Conservation (phyloP, 2,329 filamentous ascomycete genomes). For the Bimuria novae-zelandiae region DNA sequence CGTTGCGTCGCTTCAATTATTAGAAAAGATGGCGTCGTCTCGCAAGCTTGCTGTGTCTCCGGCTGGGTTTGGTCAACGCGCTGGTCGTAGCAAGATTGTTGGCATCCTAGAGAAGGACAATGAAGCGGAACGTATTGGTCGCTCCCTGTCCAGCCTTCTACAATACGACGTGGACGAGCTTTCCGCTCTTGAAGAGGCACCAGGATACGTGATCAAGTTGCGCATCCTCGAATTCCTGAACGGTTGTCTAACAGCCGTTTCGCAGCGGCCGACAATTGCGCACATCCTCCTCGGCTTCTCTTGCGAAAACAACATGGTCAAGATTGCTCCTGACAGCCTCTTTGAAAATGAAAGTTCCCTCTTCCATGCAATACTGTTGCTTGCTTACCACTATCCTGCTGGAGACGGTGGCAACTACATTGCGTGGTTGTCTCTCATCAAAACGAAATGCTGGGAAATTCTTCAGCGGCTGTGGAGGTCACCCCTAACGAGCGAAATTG, state of each 20-base stretch:
- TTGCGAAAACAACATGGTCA: slow-evolving; percentile 72
- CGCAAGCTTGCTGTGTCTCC: slow-evolving; percentile 76
- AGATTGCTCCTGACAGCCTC: slow-evolving; percentile 68
- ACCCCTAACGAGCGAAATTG: slow-evolving; percentile 73
- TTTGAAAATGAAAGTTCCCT: slow-evolving; percentile 76
- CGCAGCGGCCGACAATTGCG: slow-evolving; percentile 81
- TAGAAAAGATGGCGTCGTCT: slow-evolving; percentile 86
- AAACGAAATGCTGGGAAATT: slow-evolving; percentile 59
- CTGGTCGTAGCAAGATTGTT: slow-evolving; percentile 80
- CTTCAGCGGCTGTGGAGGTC: slow-evolving; percentile 84
- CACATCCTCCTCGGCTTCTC: slow-evolving; percentile 89
- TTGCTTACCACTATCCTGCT: slow-evolving; percentile 72
- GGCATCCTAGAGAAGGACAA: slow-evolving; percentile 84
- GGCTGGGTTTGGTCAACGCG: slow-evolving; percentile 63
- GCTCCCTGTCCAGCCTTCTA: slow-evolving; percentile 72
- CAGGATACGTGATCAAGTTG: slow-evolving; percentile 80
- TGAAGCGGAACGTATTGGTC: slow-evolving; percentile 78
- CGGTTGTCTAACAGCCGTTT: slow-evolving; percentile 74
- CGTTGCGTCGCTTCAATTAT: slow-evolving; percentile 76
- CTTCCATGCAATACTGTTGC: slow-evolving; percentile 78
- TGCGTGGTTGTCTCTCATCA: slow-evolving; percentile 51
- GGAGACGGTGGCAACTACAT: slow-evolving; percentile 52
- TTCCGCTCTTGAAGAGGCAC: slow-evolving; percentile 69
- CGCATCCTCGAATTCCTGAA: slow-evolving; percentile 86
- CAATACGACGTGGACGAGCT: slow-evolving; percentile 69